phyloP scores from a whole-genome alignment of 139 green algal genomes.

The Raphidocelis subcapitata region DNA sequence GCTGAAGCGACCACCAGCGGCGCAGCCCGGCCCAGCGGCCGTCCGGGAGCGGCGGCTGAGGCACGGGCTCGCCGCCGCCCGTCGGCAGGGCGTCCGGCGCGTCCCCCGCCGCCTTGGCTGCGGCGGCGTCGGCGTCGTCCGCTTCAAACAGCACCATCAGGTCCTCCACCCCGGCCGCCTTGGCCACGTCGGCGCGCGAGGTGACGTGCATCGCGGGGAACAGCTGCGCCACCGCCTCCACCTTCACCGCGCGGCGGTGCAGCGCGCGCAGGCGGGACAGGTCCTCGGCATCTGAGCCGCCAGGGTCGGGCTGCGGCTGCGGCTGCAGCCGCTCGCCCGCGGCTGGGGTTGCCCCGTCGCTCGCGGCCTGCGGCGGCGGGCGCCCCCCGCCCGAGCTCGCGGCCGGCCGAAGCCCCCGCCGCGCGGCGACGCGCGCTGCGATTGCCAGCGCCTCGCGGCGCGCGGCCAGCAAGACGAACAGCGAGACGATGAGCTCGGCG shows the following conservation, averaged over 20 bases:
- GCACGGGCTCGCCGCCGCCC: no score
- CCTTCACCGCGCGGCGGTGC: not conserved
- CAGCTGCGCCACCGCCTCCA: conserved; percentile 18
- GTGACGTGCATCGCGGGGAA: conserved; percentile 21
- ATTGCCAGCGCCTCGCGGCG: not conserved
- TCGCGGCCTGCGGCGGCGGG: not conserved
- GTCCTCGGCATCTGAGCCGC: not conserved
- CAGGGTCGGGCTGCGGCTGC: not conserved
- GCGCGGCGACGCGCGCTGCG: no score
- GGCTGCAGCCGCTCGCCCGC: not conserved
- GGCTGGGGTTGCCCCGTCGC: not conserved
- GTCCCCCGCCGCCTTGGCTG: no score
- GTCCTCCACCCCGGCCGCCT: no score
- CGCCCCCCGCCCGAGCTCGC: no score
- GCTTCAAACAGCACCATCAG: no score
- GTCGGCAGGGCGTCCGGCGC: no score
- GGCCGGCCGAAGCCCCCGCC: no score
- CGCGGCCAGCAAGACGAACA: no score
- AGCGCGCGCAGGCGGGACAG: not conserved
- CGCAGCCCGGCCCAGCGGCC: not conserved
- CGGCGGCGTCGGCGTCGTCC: no score
- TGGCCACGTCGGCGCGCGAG: no score
- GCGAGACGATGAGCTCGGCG: conserved; percentile 11
- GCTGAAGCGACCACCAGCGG: not conserved
- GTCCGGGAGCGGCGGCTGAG: not conserved